These are phyloP conservation scores for Mucor racemosus DNA, from an alignment of 371 early-diverging fungal species.

Conservation along the genomic window DNA sequence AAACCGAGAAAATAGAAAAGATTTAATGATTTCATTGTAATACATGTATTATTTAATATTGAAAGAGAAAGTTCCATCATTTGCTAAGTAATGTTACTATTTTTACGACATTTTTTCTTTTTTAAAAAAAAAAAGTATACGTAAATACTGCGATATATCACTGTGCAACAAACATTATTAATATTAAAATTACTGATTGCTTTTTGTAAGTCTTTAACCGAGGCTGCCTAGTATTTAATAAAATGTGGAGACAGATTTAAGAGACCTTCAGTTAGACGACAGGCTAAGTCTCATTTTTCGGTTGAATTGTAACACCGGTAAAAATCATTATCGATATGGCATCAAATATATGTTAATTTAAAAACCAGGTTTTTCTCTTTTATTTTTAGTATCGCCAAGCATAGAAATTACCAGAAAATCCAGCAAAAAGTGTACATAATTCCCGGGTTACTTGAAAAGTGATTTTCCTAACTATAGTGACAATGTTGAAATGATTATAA, in stretches of 20 bases:
- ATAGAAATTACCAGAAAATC: neutral
- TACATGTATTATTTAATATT: neutral
- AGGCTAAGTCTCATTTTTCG: constrained; percentile 2
- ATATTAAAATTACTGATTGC: neutral
- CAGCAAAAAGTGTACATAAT: neutral
- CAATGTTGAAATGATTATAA: neutral
- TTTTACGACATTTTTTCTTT: neutral
- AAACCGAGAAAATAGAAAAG: neutral
- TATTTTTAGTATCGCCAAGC: neutral
- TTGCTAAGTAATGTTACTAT: constrained; percentile 2
- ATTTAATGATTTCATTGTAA: neutral
- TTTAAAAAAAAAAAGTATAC: neutral
- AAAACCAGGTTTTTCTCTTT: neutral
- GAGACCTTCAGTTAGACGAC: neutral
- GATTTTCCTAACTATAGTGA: no score
- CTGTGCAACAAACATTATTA: neutral
- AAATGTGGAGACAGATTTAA: constrained; percentile 1
- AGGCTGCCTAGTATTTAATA: neutral
- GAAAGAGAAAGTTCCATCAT: neutral
- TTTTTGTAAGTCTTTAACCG: neutral
- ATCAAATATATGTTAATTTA: neutral
- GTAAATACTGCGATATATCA: neutral
- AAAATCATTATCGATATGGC: neutral
- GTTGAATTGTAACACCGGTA: neutral
- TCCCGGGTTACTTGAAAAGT: no score